Evolutionary conservation across 495 filamentous ascomycete species (phyloP).

Genomic region (Massariosphaeria phaeospora): DNA sequence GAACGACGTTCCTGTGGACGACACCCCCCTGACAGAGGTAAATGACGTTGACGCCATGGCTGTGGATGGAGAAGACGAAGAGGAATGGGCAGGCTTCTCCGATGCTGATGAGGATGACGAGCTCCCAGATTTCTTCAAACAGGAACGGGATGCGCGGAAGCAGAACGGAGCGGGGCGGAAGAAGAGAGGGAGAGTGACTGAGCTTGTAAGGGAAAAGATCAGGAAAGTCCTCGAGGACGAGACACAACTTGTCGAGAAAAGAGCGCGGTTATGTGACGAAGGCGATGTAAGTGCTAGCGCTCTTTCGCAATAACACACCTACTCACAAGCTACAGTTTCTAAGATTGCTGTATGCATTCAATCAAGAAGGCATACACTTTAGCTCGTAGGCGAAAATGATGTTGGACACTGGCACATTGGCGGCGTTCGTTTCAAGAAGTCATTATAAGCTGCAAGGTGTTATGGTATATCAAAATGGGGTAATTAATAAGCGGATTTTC

Average conservation of each 20-base stretch:
- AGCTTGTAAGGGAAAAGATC: conserved; percentile 77
- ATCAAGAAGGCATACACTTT: conserved; percentile 91
- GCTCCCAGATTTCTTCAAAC: conserved; percentile 73
- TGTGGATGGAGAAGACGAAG: conserved; percentile 52
- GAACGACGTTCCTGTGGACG: conserved; percentile 72
- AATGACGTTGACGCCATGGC: conserved; percentile 31
- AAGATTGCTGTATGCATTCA: conserved; percentile 69
- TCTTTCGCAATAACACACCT: too few relatives aligned
- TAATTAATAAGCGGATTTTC: background rate
- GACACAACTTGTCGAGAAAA: conserved; percentile 71
- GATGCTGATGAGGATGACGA: conserved; percentile 58
- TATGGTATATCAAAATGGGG: conserved; percentile 8
- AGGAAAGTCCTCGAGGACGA: conserved; percentile 70
- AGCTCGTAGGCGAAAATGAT: conserved; percentile 46
- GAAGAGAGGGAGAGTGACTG: conserved; percentile 68
- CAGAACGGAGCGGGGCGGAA: conserved; percentile 49
- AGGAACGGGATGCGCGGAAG: conserved; percentile 49
- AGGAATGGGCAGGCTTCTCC: conserved; percentile 49
- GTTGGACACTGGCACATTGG: background rate
- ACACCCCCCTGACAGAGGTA: conserved; percentile 46
- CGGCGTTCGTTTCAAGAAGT: conserved; percentile 1
- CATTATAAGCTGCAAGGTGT: background rate
- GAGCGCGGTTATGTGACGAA: conserved; percentile 81
- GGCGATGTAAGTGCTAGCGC: too few relatives aligned
- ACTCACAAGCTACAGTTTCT: too few relatives aligned